These are phyloP conservation scores for Chlamydomonas reinhardtii DNA, from an alignment of 163 green algal species.

Conservation along the genomic window DNA sequence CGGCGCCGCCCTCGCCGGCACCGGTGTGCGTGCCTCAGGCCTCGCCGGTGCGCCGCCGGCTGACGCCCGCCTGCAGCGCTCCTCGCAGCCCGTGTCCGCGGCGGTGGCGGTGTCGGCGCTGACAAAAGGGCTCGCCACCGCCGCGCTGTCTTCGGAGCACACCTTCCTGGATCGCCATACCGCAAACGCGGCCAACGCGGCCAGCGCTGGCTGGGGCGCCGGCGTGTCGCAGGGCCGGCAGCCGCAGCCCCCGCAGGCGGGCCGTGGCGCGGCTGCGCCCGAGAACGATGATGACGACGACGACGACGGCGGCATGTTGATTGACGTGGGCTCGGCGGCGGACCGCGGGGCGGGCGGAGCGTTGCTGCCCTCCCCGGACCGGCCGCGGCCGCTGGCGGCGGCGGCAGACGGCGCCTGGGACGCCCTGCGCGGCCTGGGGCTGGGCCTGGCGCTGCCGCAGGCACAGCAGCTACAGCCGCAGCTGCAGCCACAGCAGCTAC, in stretches of 20 bases:
- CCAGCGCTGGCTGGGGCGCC: neutral
- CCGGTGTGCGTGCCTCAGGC: too few relatives aligned
- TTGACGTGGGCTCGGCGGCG: neutral
- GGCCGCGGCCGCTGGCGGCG: neutral
- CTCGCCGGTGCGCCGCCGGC: too few relatives aligned
- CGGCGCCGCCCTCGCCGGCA: too few relatives aligned
- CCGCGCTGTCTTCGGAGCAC: neutral
- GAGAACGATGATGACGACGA: neutral
- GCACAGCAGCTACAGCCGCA: too few relatives aligned
- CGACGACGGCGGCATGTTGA: conserved; percentile 22
- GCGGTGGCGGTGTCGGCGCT: too few relatives aligned
- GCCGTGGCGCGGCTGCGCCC: neutral
- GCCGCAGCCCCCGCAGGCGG: neutral
- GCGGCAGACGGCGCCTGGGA: neutral
- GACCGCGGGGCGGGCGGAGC: neutral
- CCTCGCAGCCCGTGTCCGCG: neutral
- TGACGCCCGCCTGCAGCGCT: neutral
- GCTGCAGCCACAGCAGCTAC: too few relatives aligned
- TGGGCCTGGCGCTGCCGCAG: neutral
- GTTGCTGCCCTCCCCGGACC: conserved; percentile 27
- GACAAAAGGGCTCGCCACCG: neutral
- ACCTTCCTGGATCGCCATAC: neutral
- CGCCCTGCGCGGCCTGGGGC: conserved; percentile 11
- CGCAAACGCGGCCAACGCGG: too few relatives aligned
- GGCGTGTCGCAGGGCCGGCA: neutral